These are phyloP conservation scores for Backusella sp. DNA, from an alignment of 192 early-diverging fungal species.

Conservation along the genomic window DNA sequence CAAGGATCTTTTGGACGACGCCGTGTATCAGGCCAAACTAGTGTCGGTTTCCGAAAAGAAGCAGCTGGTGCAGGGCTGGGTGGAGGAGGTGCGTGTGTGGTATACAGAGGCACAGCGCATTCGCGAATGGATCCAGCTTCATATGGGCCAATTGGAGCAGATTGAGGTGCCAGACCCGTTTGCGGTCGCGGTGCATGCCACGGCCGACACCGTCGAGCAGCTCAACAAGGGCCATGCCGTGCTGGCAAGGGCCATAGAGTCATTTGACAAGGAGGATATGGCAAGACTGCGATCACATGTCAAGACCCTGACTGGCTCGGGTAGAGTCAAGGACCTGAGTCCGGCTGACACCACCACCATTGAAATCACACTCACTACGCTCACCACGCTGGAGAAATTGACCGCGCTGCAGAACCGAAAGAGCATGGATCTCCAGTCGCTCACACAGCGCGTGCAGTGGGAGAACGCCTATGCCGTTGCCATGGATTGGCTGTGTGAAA, in stretches of 20 bases:
- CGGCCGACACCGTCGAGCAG: slow-evolving; percentile 29
- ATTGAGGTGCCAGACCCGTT: slow-evolving; percentile 28
- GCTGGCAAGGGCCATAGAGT: slow-evolving; percentile 38
- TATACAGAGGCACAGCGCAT: slow-evolving; percentile 39
- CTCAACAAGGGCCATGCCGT: slow-evolving; percentile 29
- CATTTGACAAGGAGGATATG: slow-evolving; percentile 44
- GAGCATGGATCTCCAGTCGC: slow-evolving; percentile 24
- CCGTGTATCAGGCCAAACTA: slow-evolving; percentile 6
- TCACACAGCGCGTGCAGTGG: slow-evolving; percentile 38
- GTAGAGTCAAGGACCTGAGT: slow-evolving; percentile 30
- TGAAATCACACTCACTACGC: slow-evolving; percentile 40
- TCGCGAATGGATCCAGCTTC: slow-evolving; percentile 36
- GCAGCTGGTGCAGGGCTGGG: slow-evolving; percentile 28
- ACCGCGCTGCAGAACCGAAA: slow-evolving; percentile 28
- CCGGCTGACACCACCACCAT: slow-evolving; percentile 49
- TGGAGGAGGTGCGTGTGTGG: slow-evolving; percentile 36
- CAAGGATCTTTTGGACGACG: background rate
- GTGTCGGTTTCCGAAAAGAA: slow-evolving; percentile 26
- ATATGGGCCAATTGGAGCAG: slow-evolving; percentile 31
- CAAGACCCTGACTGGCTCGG: slow-evolving; percentile 38
- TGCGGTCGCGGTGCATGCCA: background rate
- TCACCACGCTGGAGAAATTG: slow-evolving; percentile 39
- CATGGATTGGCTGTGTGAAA: slow-evolving; percentile 18
- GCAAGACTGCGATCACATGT: slow-evolving; percentile 43
- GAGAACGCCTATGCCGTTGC: slow-evolving; percentile 28